Conservation (phyloP, 192 early-diverging fungal genomes). For the Entrophospora sp. region DNA sequence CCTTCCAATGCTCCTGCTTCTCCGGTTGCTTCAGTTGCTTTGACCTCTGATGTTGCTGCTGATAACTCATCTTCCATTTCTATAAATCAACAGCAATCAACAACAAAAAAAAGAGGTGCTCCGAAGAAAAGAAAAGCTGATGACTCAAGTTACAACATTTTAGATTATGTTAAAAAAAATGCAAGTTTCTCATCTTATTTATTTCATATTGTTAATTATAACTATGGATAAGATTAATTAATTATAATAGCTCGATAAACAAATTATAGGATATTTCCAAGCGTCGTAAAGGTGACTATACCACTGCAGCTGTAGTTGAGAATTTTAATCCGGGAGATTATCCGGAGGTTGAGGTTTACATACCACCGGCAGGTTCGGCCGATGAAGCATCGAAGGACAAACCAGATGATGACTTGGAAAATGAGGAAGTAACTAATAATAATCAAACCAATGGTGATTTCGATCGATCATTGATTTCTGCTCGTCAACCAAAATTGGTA, state of each 20-base stretch:
- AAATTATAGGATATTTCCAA: constrained; percentile 3
- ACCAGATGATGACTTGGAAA: background rate
- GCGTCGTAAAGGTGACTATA: background rate
- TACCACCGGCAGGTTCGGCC: background rate
- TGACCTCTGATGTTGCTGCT: no score
- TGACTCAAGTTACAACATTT: constrained; percentile 38
- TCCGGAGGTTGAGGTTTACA: no score
- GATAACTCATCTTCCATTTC: no score
- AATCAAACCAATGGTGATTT: constrained; percentile 15
- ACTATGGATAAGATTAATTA: background rate
- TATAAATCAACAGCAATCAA: no score
- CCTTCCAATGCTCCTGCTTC: no score
- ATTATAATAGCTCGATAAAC: background rate
- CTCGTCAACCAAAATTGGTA: constrained; percentile 71
- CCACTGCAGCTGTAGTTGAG: background rate
- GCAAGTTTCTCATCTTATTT: background rate
- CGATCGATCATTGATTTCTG: constrained; percentile 41
- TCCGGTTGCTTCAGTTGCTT: no score
- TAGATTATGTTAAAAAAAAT: constrained; percentile 42
- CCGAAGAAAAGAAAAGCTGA: constrained; percentile 42
- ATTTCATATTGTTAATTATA: background rate
- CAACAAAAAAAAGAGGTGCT: constrained; percentile 10
- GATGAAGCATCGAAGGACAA: constrained; percentile 20
- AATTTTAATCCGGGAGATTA: no score
- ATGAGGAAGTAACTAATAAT: background rate